Conservation (phyloP, 345 rosid species). For the Carallia pectinifolia region DNA sequence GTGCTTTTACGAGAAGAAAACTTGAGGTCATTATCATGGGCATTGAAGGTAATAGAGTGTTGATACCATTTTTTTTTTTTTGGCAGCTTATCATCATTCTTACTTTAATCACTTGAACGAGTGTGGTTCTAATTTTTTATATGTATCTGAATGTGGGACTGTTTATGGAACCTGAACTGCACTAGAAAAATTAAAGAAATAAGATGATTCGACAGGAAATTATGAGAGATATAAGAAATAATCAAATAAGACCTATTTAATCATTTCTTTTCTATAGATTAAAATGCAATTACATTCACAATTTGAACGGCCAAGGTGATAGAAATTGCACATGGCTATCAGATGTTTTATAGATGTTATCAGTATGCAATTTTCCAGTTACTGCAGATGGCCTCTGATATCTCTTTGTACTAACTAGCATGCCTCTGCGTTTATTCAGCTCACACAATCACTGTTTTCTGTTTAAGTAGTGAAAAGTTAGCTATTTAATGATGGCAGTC, state of each 20-base stretch:
- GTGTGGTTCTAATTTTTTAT: neutral
- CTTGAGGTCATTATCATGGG: conserved; percentile 83
- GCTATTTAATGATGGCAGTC: neutral
- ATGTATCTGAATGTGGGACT: too few relatives aligned
- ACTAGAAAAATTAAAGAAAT: neutral
- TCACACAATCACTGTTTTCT: neutral
- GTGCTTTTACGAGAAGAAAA: conserved; percentile 80
- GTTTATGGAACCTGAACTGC: neutral
- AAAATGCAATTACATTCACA: neutral
- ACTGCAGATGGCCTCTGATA: conserved; percentile 1
- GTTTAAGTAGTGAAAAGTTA: neutral
- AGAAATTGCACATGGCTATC: neutral
- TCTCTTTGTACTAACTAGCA: neutral
- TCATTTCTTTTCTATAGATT: too few relatives aligned
- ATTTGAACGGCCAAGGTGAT: neutral
- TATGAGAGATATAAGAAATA: neutral
- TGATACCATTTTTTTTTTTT: conserved; percentile 1
- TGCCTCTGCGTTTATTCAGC: neutral
- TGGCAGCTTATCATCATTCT: neutral
- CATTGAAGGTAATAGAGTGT: conserved; percentile 70
- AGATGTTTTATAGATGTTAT: neutral
- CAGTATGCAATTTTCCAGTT: too few relatives aligned
- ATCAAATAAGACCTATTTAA: neutral
- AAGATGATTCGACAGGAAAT: neutral
- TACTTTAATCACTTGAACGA: neutral